Evolutionary conservation across 371 early-diverging fungal genomes (phyloP).

Genomic region (Cladochytrium tenue): DNA sequence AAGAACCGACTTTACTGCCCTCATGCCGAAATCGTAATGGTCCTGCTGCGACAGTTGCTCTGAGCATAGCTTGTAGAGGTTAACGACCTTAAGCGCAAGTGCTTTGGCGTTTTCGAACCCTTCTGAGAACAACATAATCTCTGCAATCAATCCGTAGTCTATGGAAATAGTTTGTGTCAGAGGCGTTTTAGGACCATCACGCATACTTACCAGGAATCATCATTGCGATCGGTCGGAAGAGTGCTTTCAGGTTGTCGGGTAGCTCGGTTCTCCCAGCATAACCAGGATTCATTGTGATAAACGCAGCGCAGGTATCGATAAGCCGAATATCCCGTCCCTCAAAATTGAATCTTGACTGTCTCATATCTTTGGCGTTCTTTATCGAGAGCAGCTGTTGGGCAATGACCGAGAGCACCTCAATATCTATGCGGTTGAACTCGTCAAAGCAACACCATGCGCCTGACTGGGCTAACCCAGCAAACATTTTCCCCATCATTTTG

Average conservation of each 20-base stretch:
- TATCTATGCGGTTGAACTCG: constrained; percentile 60
- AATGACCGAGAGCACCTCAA: constrained; percentile 54
- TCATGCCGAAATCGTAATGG: constrained; percentile 56
- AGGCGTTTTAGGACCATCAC: not conserved
- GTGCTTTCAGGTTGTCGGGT: constrained; percentile 53
- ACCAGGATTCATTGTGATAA: constrained; percentile 62
- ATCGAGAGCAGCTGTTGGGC: constrained; percentile 54
- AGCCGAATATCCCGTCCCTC: constrained; percentile 53
- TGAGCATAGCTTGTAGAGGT: constrained; percentile 53
- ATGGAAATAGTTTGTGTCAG: not conserved
- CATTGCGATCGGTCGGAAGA: constrained; percentile 58
- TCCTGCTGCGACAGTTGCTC: constrained; percentile 54
- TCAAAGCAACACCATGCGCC: constrained; percentile 62
- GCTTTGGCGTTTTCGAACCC: constrained; percentile 54
- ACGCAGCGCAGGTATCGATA: constrained; percentile 51
- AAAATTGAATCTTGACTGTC: constrained; percentile 44
- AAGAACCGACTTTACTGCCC: constrained; percentile 54
- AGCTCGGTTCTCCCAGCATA: constrained; percentile 58
- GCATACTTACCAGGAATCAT: constrained; percentile 45
- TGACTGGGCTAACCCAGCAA: constrained; percentile 52
- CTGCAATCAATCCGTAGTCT: constrained; percentile 54
- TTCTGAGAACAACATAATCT: constrained; percentile 57
- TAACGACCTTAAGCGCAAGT: constrained; percentile 48
- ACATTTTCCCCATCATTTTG: constrained; percentile 59
- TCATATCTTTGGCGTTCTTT: constrained; percentile 46